Evolutionary conservation across 176 grass and related monocot genomes (phyloP), one percentile per base, ranked within the genome.

Genomic region (Ensete glaucum): DNA sequence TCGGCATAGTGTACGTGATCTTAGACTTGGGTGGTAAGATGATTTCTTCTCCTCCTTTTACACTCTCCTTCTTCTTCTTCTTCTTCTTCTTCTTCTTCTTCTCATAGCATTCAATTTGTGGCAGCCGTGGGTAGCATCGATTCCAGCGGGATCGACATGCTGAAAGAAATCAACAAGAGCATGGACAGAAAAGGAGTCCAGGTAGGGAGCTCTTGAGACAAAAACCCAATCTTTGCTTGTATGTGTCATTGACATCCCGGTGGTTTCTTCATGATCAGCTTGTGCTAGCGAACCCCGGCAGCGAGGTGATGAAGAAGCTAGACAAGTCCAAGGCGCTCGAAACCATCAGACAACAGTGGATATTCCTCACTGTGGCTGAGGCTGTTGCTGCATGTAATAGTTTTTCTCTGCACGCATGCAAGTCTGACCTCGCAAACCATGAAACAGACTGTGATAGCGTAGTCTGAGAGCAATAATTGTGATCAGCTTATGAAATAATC

Each of bases 11-110:
- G 75, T 94, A 99, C 51, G 82, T 95, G 1, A 84, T 99, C 78
- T 81, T 99, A 1, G 96, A 99, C 81, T 78, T 99, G 82, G 84
- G 91, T 50, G 96, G 96, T 99, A 77, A 87, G 84, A n/a, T 71
- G 26, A 29, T 43, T 50, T 22, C 81, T 57, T 81, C 79, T 72
- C 62, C 24, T 11, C 43, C 51, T 34, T 74, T 6, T 43, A 5
- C 3, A 34, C 34, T 43, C 34, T 43, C 4, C 34, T 43, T 43
- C 34, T 43, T 43, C 34, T 34, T 5, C 34, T 43, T 43, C 34
- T 34, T 34, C 29, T 34, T 34, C 29, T 34, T 34, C 29, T 34
- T 34, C 29, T 62, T 9, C 50, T 56, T 51, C 2, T 54, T 13
- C 20, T 67, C 6, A 17, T 53, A 67, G 2, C 75, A 16, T 56